A percentile compares a stretch with the other conserved stretches of the same genome.
phyloP scores from a whole-genome alignment of 257 asterid species.

The Coffea canephora region DNA sequence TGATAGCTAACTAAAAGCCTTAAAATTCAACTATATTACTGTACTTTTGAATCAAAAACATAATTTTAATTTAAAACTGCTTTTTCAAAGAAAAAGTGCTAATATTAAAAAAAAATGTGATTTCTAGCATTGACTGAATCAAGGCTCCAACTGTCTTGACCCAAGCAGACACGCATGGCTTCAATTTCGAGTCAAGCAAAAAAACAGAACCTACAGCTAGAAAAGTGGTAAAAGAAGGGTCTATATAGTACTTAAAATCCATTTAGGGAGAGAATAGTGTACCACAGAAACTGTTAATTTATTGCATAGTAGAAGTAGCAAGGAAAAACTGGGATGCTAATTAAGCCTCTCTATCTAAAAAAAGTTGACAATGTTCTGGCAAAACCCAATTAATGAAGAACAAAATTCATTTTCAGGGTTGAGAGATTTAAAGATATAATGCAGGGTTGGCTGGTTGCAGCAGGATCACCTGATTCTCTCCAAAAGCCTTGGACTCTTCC shows the following conservation, averaged over 20 bases:
- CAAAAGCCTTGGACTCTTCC: slow-evolving; percentile 89
- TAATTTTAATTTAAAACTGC: background rate
- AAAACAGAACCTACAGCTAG: background rate
- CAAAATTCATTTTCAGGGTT: background rate
- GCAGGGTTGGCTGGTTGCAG: background rate
- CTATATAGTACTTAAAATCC: too few species aligned
- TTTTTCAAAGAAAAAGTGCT: background rate
- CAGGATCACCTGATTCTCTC: slow-evolving; percentile 83
- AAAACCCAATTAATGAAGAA: background rate
- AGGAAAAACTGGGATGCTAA: background rate
- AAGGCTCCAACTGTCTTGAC: background rate
- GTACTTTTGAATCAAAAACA: background rate
- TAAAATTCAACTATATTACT: background rate
- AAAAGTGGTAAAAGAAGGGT: too few species aligned
- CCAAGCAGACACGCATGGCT: background rate
- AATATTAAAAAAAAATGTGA: background rate
- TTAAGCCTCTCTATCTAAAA: background rate
- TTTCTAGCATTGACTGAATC: background rate
- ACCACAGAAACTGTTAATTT: too few species aligned
- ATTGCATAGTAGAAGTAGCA: background rate
- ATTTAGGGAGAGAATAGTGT: too few species aligned
- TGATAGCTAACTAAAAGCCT: too few species aligned
- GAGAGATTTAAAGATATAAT: background rate
- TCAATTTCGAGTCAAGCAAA: background rate
- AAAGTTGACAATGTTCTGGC: background rate